phyloP scores from a whole-genome alignment of 257 asterid genomes.

The Ligustrum vulgare region DNA sequence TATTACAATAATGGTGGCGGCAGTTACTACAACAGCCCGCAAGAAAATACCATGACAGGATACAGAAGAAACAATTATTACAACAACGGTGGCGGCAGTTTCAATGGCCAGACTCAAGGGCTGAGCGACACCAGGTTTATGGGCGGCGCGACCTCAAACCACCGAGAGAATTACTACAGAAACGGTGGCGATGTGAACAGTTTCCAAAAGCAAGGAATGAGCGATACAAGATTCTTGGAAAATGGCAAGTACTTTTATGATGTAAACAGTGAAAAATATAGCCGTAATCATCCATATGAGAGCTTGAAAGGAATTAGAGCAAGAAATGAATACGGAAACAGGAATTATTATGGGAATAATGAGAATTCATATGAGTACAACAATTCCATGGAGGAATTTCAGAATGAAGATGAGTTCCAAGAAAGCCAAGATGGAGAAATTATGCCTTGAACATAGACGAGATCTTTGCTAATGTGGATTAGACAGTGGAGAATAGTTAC shows the following conservation, averaged over 20 bases:
- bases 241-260: constrained; percentile 67
- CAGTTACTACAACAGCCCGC: not conserved
- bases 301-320: constrained; percentile 31
- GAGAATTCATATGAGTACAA: constrained; percentile 30
- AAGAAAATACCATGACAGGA: not conserved
- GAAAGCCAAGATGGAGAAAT: constrained; percentile 31
- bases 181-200: constrained; percentile 30
- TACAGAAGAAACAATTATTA: constrained; percentile 17
- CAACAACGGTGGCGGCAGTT: constrained; percentile 30
- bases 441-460: constrained; percentile 41
- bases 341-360: constrained; percentile 27
- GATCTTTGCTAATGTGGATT: not conserved
- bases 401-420: constrained; percentile 42
- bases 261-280: constrained; percentile 39
- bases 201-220: constrained; percentile 69
- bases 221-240: constrained; percentile 72
- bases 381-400: constrained; percentile 29
- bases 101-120: constrained; percentile 37
- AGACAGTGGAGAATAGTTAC: constrained; percentile 1
- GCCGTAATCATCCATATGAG: constrained; percentile 48
- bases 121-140: constrained; percentile 22
- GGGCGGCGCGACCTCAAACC: constrained; percentile 17
- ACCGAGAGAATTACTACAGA: constrained; percentile 22
- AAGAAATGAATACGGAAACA: constrained; percentile 27
- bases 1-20: constrained; percentile 28